Base-by-base conservation (phyloP, 1,284 basidiomycete genomes). In the Ustilago hordei region DNA sequence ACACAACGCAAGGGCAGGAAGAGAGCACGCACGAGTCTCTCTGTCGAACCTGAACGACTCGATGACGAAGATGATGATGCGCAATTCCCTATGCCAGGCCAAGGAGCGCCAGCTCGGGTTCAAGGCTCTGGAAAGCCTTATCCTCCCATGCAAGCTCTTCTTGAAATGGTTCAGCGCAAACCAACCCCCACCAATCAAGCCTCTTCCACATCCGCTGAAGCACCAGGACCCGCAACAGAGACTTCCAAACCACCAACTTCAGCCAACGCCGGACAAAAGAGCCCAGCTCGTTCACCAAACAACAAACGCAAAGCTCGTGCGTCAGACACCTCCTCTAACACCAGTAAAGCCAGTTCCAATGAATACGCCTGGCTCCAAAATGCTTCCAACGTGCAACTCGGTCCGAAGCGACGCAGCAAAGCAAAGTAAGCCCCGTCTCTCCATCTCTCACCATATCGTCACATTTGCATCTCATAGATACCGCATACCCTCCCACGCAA, bases 71-170 rank as follows among this genome's bases (percentile, higher is more conserved):
- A 55, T 52, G 67, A 78, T 39, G 76, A 78, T n/a, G 47, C 31
- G 6, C 39, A 64, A 8, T 78, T 64, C n/a, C 76, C 76, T 12
- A 75, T 78, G 76, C 76, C 76, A 11, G 76, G 76, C 11, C n/a
- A 50, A 23, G 28, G 48, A 32, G 3, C 52, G 31, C 35, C 23
- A 28, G 23, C 23, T 28, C 23, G 23, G 23, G 23, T 28, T 28
- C 23, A 28, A 28, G 23, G 23, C 23, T 3, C 23, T 28, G 23
- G 23, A 28, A 28, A 28, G 23, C 23, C 23, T 28, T 28, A 28
- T 28, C 23, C 23, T 28, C 23, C 23, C 23, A 28, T 28, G 23
- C 23, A 28, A 28, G 3, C 23, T 28, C 23, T 28, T 28, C 23
- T 28, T 28, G 23, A 28, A 28, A 28, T 28, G 9, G 56, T 13